Percentiles rank a stretch among this genome's conserved stretches.
These are phyloP conservation scores for Candida glucosophila DNA, from an alignment of 1,139 yeast genomes.

Conservation along the genomic window DNA sequence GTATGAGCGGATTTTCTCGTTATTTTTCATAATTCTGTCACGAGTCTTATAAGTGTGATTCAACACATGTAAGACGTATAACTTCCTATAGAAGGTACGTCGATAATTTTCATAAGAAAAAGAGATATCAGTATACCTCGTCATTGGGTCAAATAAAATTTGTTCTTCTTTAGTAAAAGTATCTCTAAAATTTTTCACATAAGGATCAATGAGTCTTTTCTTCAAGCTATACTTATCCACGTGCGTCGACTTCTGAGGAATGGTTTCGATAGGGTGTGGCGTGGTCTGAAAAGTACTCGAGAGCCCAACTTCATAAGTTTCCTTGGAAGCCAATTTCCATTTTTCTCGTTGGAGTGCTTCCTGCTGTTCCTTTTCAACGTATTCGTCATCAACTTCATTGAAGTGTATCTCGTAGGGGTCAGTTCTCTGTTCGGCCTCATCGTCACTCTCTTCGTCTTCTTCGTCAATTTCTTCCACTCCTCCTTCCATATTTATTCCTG, in stretches of 20 bases:
- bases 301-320: conserved; percentile 12
- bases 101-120: conserved; percentile 41
- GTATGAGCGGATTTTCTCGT: conserved; percentile 42
- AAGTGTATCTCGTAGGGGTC: conserved; percentile 78
- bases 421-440: conserved; percentile 14
- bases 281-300: conserved; percentile 20
- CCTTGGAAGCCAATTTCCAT: conserved; percentile 20
- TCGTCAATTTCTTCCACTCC: conserved; percentile 18
- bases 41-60: conserved; percentile 85
- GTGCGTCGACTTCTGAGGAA: conserved; percentile 1
- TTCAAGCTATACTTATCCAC: conserved; percentile 13
- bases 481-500: too few relatives aligned
- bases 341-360: conserved; percentile 10
- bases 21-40: conserved; percentile 71
- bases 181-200: too few relatives aligned
- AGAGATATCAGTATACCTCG: conserved; percentile 65
- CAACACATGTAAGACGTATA: conserved; percentile 63
- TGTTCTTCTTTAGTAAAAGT: conserved; percentile 14
- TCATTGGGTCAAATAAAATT: conserved; percentile 45
- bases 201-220: conserved; percentile 22
- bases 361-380: conserved; percentile 17
- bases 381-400: conserved; percentile 41
- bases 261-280: conserved; percentile 13
- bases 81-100: conserved; percentile 47
- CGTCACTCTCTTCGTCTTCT: conserved; percentile 21